These are phyloP conservation scores for Arachnopeziza araneosa DNA, from an alignment of 2,329 filamentous ascomycete species.

Conservation along the genomic window DNA sequence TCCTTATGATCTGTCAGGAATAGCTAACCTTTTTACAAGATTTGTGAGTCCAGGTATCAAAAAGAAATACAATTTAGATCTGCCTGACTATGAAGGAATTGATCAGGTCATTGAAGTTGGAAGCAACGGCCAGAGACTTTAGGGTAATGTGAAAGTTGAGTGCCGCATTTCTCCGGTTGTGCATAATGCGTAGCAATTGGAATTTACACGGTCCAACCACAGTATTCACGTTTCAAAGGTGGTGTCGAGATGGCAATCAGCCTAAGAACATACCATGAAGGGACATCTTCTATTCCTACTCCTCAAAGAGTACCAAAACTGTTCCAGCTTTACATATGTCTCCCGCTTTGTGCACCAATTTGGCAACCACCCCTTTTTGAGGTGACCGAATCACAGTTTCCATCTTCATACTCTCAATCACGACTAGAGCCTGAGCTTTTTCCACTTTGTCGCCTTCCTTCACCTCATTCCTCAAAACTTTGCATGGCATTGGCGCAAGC, in stretches of 20 bases:
- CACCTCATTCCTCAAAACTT: slow-evolving; percentile 87
- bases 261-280: neutral
- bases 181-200: too few relatives aligned
- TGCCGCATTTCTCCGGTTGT: too few relatives aligned
- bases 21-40: slow-evolving; percentile 36
- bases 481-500: slow-evolving; percentile 93
- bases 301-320: slow-evolving; percentile 67
- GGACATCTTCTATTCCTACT: slow-evolving; percentile 9
- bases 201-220: too few relatives aligned
- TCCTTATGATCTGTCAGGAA: neutral
- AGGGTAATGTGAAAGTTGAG: neutral
- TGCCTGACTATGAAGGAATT: slow-evolving; percentile 77
- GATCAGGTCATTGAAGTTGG: slow-evolving; percentile 84
- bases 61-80: slow-evolving; percentile 77
- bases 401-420: slow-evolving; percentile 92
- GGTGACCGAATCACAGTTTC: slow-evolving; percentile 77
- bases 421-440: slow-evolving; percentile 82
- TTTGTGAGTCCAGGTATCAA: slow-evolving; percentile 77
- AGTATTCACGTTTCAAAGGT: too few relatives aligned
- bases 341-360: slow-evolving; percentile 68
- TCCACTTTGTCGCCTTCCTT: slow-evolving; percentile 73
- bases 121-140: neutral
- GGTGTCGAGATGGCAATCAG: neutral
- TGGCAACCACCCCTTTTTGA: slow-evolving; percentile 65
- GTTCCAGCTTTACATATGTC: slow-evolving; percentile 77